These are phyloP conservation scores for Chlorella sp. DNA, from an alignment of 139 green algal species.

Conservation along the genomic window DNA sequence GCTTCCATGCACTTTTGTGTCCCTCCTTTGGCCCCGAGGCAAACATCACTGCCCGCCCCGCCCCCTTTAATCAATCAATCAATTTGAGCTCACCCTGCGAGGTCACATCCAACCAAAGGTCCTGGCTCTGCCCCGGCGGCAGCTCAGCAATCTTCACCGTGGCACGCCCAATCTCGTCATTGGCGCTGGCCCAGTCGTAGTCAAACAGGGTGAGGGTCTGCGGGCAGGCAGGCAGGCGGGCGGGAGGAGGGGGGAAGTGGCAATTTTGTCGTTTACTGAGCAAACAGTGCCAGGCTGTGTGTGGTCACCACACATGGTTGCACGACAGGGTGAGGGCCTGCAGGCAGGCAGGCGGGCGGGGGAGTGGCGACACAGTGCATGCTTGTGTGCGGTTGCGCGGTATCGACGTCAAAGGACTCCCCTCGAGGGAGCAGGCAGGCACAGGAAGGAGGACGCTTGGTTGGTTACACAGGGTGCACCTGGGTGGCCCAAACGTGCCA, in stretches of 20 bases:
- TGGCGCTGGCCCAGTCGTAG: slow-evolving; percentile 26
- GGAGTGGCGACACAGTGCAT: background rate
- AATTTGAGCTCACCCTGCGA: background rate
- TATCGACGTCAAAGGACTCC: no score
- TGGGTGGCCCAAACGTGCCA: no score
- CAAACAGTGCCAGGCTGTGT: background rate
- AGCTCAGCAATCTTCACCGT: background rate
- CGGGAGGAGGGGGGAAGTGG: no score
- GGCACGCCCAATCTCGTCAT: slow-evolving; percentile 33
- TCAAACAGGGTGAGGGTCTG: slow-evolving; percentile 34
- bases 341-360: background rate
- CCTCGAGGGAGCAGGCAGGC: no score
- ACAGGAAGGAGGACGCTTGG: no score
- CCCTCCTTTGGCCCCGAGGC: no score
- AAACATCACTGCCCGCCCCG: no score
- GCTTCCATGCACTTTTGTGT: no score
- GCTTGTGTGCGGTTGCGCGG: background rate
- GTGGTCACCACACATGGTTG: no score
- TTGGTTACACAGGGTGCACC: no score
- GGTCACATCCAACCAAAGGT: slow-evolving; percentile 34
- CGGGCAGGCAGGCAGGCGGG: background rate
- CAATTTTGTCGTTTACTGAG: no score
- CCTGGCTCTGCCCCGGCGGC: background rate
- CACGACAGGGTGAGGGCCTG: slow-evolving; percentile 33
- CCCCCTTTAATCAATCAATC: background rate